Evolutionary conservation across 257 asterid species (phyloP), one percentile per base, ranked within the genome.

Genomic region (Eucommia ulmoides): DNA sequence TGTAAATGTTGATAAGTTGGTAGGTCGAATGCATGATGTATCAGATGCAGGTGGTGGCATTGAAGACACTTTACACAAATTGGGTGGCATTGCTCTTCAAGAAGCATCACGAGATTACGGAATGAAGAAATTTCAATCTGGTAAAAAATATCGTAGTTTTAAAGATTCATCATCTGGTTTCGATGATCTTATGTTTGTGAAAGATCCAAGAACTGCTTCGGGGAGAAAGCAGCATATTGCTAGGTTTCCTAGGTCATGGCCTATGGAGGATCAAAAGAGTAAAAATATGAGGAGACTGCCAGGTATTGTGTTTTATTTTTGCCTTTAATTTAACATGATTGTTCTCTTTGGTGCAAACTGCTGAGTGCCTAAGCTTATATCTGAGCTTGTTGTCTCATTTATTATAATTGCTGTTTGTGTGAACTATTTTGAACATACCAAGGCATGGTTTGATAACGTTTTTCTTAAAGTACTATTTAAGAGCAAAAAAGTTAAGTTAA

Each of bases 51-150:
- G 46, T 26, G 56, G 57, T 65, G 68, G 75, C 55, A 51, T 63
- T 41, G 74, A 67, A 52, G 80, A 71, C 52, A 71, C 91, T 17
- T 21, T 76, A 41, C 64, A 65, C 54, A 86, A 77, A 76, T 60
- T 89, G 66, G 73, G 84, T 56, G 93, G 94, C 23, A 82, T 89
- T 56, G 70, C 66, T 60, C 96, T 89, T 59, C 88, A 71, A 71
- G 94, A 83, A 52, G 93, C 88, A 20, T 89, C 98, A 18, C 74
- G 59, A 60, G 82, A 71, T 69, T 82, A 76, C 65, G 96, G 91
- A 53, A 58, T 45, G 74, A 58, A 54, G 66, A 76, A 73, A 41
- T 72, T 69, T 65, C 67, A 26, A 23, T 56, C 60, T 50, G 63
- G 65, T 48, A 76, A 70, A 46, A 83, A 79, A 60, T 62, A 49